Evolutionary conservation across 371 early-diverging fungal species (phyloP).

Genomic region (Mucor indicus): DNA sequence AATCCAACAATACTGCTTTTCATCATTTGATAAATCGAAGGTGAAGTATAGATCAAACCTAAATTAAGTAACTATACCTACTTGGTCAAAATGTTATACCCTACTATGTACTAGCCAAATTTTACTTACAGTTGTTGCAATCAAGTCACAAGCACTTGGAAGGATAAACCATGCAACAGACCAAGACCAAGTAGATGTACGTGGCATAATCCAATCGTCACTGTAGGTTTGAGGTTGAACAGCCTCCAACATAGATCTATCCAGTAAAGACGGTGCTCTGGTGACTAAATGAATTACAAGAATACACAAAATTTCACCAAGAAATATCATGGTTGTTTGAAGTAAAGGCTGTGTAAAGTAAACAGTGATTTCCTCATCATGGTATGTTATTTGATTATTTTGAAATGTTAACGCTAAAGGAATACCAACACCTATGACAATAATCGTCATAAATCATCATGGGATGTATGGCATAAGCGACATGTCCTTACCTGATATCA

Average conservation of each 20-base stretch:
- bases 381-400: slow-evolving; percentile 29
- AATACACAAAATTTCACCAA: slow-evolving; percentile 46
- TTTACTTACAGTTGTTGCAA: slow-evolving; percentile 42
- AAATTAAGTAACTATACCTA: slow-evolving; percentile 33
- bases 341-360: slow-evolving; percentile 40
- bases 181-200: slow-evolving; percentile 27
- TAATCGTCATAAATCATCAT: too few relatives aligned
- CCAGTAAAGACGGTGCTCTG: slow-evolving; percentile 29
- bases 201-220: slow-evolving; percentile 27
- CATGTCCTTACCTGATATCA: slow-evolving; percentile 17
- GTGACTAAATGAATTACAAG: slow-evolving; percentile 35
- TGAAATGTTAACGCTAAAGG: slow-evolving; percentile 45
- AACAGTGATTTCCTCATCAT: slow-evolving; percentile 9
- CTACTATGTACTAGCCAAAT: too few relatives aligned
- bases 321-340: slow-evolving; percentile 45
- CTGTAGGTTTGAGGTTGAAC: slow-evolving; percentile 15
- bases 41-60: slow-evolving; percentile 44
- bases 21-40: slow-evolving; percentile 47
- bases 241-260: slow-evolving; percentile 31
- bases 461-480: too few relatives aligned
- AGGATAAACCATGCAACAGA: slow-evolving; percentile 36
- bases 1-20: slow-evolving; percentile 46
- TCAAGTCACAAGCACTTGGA: slow-evolving; percentile 44
- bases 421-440: slow-evolving; percentile 36
- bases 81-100: neutral